Conservation (phyloP, 148 eudicot genomes). For the Beta vulgaris region DNA sequence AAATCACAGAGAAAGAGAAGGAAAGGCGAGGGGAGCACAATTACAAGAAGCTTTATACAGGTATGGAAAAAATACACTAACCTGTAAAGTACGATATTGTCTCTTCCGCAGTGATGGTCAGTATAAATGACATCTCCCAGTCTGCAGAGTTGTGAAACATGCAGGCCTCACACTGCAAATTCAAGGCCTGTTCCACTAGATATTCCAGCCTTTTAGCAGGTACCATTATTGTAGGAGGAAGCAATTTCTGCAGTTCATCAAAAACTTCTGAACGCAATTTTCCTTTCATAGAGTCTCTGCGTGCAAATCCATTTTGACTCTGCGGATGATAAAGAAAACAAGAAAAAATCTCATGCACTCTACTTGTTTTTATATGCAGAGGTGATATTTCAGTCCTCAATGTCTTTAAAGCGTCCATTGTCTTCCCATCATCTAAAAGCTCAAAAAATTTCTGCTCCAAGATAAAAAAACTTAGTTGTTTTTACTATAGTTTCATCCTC, state of each 20-base stretch:
- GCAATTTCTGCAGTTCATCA: slow-evolving; percentile 57
- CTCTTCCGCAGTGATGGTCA: slow-evolving; percentile 84
- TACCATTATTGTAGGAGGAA: slow-evolving; percentile 65
- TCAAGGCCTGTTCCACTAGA: slow-evolving; percentile 80
- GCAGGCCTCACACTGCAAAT: slow-evolving; percentile 60
- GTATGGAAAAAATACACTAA: slow-evolving; percentile 19
- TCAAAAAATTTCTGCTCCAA: slow-evolving; percentile 81
- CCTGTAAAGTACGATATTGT: slow-evolving; percentile 72
- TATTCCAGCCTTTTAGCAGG: slow-evolving; percentile 69
- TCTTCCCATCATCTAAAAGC: slow-evolving; percentile 51
- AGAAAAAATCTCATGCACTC: slow-evolving; percentile 63
- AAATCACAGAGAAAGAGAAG: neutral
- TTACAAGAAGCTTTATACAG: neutral
- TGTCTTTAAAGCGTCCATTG: slow-evolving; percentile 66
- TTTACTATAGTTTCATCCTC: slow-evolving; percentile 44
- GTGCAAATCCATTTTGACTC: slow-evolving; percentile 24
- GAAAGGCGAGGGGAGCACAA: neutral
- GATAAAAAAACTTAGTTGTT: slow-evolving; percentile 64
- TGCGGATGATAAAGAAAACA: slow-evolving; percentile 46
- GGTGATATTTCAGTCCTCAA: slow-evolving; percentile 73
- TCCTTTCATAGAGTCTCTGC: slow-evolving; percentile 26
- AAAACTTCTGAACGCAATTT: slow-evolving; percentile 54
- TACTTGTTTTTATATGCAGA: slow-evolving; percentile 40
- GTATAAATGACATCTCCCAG: slow-evolving; percentile 61
- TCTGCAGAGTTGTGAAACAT: slow-evolving; percentile 66